A percentile compares a stretch with the other conserved stretches of the same genome.
Evolutionary conservation across 176 grass and related monocot genomes (phyloP).

Genomic region (Pontederia crassipes): DNA sequence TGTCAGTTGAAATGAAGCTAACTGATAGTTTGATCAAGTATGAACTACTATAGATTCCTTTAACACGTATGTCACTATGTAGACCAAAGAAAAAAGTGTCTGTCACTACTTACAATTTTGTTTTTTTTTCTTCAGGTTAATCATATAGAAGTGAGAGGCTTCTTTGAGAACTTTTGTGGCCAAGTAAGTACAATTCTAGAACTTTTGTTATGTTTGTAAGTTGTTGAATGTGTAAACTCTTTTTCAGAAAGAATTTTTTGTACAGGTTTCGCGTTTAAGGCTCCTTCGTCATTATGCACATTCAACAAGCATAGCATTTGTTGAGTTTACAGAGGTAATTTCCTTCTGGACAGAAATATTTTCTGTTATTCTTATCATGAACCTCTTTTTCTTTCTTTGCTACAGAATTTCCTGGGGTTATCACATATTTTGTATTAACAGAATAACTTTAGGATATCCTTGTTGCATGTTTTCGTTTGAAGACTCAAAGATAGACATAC

Average conservation of each 20-base stretch:
- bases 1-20: too few relatives aligned
- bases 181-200: constrained; percentile 18
- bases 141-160: constrained; percentile 6
- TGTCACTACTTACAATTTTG: too few relatives aligned
- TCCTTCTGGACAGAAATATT: neutral
- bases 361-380: too few relatives aligned
- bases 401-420: too few relatives aligned
- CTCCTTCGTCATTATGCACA: constrained; percentile 14
- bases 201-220: neutral
- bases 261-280: constrained; percentile 18
- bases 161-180: constrained; percentile 20
- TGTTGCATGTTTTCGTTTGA: too few relatives aligned
- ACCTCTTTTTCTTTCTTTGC: too few relatives aligned
- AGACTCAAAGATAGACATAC: too few relatives aligned
- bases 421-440: neutral
- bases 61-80: too few relatives aligned
- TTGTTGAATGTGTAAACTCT: neutral
- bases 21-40: too few relatives aligned
- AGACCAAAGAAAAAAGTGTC: too few relatives aligned
- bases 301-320: constrained; percentile 27
- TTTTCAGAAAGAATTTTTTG: neutral
- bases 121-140: constrained; percentile 15
- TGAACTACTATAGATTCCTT: too few relatives aligned
- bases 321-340: constrained; percentile 27
- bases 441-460: too few relatives aligned